Percentiles rank a stretch among this genome's conserved stretches.
phyloP scores from a whole-genome alignment of 352 stramenopile species.

The Phytophthora pistaciae region DNA sequence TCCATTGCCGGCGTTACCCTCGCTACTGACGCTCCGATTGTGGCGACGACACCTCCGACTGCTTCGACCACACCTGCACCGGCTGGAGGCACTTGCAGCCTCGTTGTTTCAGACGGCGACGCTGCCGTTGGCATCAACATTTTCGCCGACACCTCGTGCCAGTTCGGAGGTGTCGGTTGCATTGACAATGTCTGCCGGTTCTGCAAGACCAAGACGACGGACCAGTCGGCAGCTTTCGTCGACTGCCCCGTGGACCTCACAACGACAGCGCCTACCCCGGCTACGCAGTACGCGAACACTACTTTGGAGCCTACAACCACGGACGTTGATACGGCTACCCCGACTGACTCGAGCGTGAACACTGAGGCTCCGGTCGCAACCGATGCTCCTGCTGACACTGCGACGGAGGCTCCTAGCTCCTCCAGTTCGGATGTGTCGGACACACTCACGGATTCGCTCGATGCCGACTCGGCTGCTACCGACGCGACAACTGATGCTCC shows the following conservation, averaged over 20 bases:
- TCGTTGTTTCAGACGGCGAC: conserved; percentile 35
- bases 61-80: background rate
- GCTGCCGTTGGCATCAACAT: conserved; percentile 37
- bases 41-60: background rate
- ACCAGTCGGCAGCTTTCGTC: conserved; percentile 23
- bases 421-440: background rate
- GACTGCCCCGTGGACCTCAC: conserved; percentile 9
- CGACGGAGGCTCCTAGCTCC: background rate
- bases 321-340: background rate
- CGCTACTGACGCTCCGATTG: background rate
- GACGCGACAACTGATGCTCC: background rate
- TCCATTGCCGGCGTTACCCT: conserved; percentile 12
- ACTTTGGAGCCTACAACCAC: background rate
- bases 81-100: conserved; percentile 2
- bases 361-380: background rate
- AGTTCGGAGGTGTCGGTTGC: conserved; percentile 40
- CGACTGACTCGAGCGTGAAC: background rate
- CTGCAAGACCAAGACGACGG: conserved; percentile 36
- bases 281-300: background rate
- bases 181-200: conserved; percentile 44
- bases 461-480: background rate
- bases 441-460: background rate
- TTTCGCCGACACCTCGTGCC: conserved; percentile 29
- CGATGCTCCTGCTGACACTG: background rate
- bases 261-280: background rate